phyloP scores from a whole-genome alignment of 768 basidiomycete species.

The Daedaleopsis nitida region DNA sequence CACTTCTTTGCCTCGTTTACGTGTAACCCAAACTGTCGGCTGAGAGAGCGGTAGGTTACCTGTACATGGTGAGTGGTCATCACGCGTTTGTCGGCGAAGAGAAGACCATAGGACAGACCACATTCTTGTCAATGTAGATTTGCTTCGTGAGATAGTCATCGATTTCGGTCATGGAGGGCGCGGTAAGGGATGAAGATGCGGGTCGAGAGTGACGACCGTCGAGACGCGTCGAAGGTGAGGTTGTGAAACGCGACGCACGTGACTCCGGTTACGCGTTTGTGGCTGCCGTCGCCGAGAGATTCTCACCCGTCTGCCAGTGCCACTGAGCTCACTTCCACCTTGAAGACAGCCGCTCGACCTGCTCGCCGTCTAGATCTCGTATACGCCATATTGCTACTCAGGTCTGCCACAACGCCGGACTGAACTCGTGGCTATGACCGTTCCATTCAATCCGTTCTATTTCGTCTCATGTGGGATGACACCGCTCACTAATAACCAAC shows the following conservation, averaged over 20 bases:
- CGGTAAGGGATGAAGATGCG: background rate
- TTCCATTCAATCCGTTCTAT: no score
- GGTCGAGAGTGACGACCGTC: background rate
- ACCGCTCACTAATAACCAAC: no score
- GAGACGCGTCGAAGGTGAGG: constrained; percentile 6
- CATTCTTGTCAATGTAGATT: constrained; percentile 43
- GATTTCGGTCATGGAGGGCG: constrained; percentile 7
- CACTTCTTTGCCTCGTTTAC: constrained; percentile 83
- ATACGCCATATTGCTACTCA: no score
- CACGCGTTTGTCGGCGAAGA: background rate
- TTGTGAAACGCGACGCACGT: constrained; percentile 9
- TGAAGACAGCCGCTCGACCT: no score
- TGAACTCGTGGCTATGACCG: no score
- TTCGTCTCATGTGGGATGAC: no score
- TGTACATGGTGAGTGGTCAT: constrained; percentile 27
- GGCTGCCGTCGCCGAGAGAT: constrained; percentile 2
- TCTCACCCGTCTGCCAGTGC: no score
- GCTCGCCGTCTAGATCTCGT: no score
- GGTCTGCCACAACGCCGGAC: no score
- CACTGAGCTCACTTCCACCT: no score
- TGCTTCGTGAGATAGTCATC: constrained; percentile 49
- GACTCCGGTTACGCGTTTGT: constrained; percentile 15
- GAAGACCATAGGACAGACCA: constrained; percentile 34
- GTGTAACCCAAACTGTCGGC: constrained; percentile 68
- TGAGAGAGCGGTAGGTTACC: constrained; percentile 82